Evolutionary conservation across 163 green algal genomes (phyloP), one percentile per base, ranked within the genome.

Genomic region (Scenedesmus sp.): DNA sequence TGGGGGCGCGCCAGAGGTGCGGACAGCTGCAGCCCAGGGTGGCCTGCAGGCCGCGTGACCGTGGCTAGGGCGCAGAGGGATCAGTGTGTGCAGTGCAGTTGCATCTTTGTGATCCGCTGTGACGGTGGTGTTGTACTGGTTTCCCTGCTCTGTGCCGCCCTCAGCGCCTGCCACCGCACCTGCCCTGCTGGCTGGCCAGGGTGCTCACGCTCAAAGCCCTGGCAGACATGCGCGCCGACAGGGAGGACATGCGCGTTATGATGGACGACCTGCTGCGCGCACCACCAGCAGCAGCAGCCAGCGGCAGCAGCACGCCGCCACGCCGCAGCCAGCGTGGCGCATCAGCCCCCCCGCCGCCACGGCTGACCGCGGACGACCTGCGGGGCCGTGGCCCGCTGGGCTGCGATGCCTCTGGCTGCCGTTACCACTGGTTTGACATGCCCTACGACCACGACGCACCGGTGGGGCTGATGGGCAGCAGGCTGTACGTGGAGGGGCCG

Each of bases 401-500:
- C 22, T 33, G 33, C 24, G 87, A 91, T 76, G 78, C 78, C 15
- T 40, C 53, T 42, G 87, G 87, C 46, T 65, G 30, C 33, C 12
- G 26, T 2, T 91, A 91, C 79, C 83, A 91, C 53, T 91, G 87
- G 87, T 87, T 87, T 65, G 87, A 91, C 42, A 80, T 87, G 51
- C 87, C 87, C 24, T 91, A 83, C 24, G 87, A 91, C 26, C 87
- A 91, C 35, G 87, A 87, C 16, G 40, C 42, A 3, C 78, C 87
- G 18, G 87, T 87, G 87, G 87, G 87, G n/a, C 56, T 91, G 24
- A 81, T 91, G 78, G 46, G 87, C 78, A 87, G 78, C 87, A 42
- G 87, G 46, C 53, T 91, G 78, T 91, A 91, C 53, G 59, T 82
- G 37, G 79, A 87, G 56, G 87, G 76, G 6, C 87, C 73, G 51